A percentile compares a stretch with the other conserved stretches of the same genome.
Conservation (phyloP, 129 eudicot species). For the Flaveria sonorensis region DNA sequence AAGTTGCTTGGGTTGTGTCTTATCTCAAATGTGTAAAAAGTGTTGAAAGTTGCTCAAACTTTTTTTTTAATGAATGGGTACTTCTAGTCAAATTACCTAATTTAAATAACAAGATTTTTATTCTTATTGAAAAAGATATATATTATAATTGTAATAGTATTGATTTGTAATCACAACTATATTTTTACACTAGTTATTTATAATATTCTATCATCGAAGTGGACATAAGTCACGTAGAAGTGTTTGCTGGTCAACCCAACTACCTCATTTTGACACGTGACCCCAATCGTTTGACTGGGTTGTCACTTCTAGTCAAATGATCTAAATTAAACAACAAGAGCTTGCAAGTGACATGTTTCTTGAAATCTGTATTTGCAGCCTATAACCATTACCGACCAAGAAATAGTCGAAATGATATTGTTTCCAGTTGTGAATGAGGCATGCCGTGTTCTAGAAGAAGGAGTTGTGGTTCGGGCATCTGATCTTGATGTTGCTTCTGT, state of each 20-base stretch:
- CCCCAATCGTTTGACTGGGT: not conserved
- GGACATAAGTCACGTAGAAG: no score
- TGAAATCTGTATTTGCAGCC: slow-evolving; percentile 55
- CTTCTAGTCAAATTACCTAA: no score
- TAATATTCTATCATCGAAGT: not conserved
- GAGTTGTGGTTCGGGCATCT: slow-evolving; percentile 85
- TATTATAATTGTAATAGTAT: not conserved
- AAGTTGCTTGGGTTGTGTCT: not conserved
- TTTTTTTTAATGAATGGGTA: no score
- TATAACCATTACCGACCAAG: slow-evolving; percentile 68
- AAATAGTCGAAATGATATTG: slow-evolving; percentile 81
- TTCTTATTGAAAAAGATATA: not conserved
- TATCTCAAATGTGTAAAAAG: not conserved
- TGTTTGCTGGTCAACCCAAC: no score
- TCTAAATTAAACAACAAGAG: not conserved
- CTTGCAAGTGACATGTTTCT: slow-evolving; percentile 1
- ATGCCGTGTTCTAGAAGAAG: slow-evolving; percentile 91
- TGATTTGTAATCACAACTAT: not conserved
- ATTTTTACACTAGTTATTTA: not conserved
- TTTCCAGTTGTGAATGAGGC: slow-evolving; percentile 97
- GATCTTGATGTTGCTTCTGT: slow-evolving; percentile 93
- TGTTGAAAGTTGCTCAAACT: not conserved
- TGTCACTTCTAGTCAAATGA: not conserved
- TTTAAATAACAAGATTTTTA: not conserved
- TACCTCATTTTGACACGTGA: not conserved